Percentiles rank a stretch among this genome's conserved stretches.
These are phyloP conservation scores for Maudiozyma humilis DNA, from an alignment of 1,139 yeast genomes.

Conservation along the genomic window DNA sequence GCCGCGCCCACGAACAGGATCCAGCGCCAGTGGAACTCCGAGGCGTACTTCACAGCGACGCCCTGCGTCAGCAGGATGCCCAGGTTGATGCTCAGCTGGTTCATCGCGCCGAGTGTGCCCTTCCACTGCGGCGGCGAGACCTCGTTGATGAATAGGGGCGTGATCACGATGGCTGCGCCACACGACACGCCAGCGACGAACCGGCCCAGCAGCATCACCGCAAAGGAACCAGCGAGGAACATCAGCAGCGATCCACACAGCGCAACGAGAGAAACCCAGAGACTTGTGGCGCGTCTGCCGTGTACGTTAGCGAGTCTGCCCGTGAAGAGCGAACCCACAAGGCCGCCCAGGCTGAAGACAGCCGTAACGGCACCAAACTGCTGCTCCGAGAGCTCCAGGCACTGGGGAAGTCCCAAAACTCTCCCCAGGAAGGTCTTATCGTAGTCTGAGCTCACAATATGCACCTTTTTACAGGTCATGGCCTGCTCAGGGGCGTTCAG, in stretches of 20 bases:
- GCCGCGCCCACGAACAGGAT: conserved; percentile 53
- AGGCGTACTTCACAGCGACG: conserved; percentile 61
- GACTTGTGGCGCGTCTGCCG: conserved; percentile 57
- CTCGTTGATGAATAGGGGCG: conserved; percentile 75
- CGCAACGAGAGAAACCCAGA: conserved; percentile 49
- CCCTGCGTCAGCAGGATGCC: conserved; percentile 78
- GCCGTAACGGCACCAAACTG: conserved; percentile 79
- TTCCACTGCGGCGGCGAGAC: conserved; percentile 59
- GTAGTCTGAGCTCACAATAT: conserved; percentile 15
- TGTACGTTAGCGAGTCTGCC: conserved; percentile 58
- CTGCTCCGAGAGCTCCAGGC: conserved; percentile 55
- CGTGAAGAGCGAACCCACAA: conserved; percentile 66
- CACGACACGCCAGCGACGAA: conserved; percentile 77
- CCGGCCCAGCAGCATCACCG: conserved; percentile 51
- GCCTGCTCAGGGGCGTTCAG: conserved; percentile 73
- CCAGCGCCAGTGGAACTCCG: conserved; percentile 60
- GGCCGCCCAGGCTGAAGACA: conserved; percentile 78
- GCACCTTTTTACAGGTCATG: conserved; percentile 40
- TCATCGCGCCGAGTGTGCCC: conserved; percentile 81
- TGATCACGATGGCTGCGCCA: conserved; percentile 77
- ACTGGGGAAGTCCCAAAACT: conserved; percentile 32
- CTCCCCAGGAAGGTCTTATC: conserved; percentile 29
- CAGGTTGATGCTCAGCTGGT: conserved; percentile 73
- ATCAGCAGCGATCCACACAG: conserved; percentile 62
- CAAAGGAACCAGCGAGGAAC: conserved; percentile 42